Base-by-base conservation (phyloP, 2,329 filamentous ascomycete genomes). In the Shiraia sp. region DNA sequence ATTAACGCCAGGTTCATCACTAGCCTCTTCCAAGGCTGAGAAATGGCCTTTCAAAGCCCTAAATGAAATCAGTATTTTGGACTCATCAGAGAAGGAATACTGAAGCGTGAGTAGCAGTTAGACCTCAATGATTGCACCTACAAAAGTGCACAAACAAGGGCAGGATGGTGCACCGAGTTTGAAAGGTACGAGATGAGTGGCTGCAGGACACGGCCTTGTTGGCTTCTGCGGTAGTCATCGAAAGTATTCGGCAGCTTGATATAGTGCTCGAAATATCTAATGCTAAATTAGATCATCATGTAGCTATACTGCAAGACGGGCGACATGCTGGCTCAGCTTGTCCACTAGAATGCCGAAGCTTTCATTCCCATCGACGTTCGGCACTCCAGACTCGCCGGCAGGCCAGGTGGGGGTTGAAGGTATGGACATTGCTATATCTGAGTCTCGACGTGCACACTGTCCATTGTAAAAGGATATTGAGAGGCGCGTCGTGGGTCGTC, bases 31-130 rank as follows among this genome's bases (percentile, higher is more conserved):
- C 24, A 77, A 73, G 10, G 80, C 77, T 16, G 79, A 73, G 47
- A 86, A 92, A 60, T 91, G 86, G 76, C 85, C 88, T 61, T 86
- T 87, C 22, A 90, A 73, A 1, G 86, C 86, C 34, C 86, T 89
- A 38, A 8, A 13, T 22, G 13, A 34, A 12, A 46, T 66, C 45
- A 65, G 53, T 32, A 10, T 32, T 22, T 8, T 19, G 19, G 28
- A 13, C 3, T 22, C 6, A 15, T 12, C 15, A 22, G 16, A 22
- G 19, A 12, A 23, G 3, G n/a, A 22, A n/a, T 17, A 10, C 29
- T 25, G 23, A 29, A 15, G 19, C 6, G 8, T 9, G 14, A 28
- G 32, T 15, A 29, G 31, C 31, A 30, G 12, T 10, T 25, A 14
- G 12, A 7, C 22, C 9, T 19, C n/a, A n/a, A 15, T 40, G 23